Percentiles rank a stretch among this genome's conserved stretches.
phyloP scores from a whole-genome alignment of 1,139 yeast genomes.

The Sugiyamaella neomexicana region DNA sequence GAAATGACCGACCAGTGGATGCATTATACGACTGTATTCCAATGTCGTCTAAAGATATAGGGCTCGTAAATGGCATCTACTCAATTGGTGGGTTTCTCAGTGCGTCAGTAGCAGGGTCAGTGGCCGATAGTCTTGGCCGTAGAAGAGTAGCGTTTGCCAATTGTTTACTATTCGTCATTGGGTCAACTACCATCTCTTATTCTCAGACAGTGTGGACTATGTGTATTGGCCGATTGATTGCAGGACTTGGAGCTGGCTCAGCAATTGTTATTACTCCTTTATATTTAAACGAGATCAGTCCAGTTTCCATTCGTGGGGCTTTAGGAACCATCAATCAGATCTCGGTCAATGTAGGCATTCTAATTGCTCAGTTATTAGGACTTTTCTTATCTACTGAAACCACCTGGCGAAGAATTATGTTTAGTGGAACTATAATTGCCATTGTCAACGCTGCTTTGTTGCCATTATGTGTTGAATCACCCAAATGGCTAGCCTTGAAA shows the following conservation, averaged over 20 bases:
- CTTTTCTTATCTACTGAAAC: constrained; percentile 61
- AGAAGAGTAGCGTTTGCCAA: constrained; percentile 57
- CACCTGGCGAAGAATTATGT: constrained; percentile 71
- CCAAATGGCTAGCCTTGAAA: constrained; percentile 65
- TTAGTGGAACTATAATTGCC: constrained; percentile 60
- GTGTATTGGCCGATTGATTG: constrained; percentile 68
- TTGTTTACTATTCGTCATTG: constrained; percentile 58
- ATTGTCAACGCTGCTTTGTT: constrained; percentile 49
- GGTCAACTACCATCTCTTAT: constrained; percentile 62
- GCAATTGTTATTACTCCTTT: constrained; percentile 84
- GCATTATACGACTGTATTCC: constrained; percentile 54
- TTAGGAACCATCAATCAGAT: constrained; percentile 89
- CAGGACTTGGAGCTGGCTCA: constrained; percentile 86
- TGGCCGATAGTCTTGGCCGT: constrained; percentile 73
- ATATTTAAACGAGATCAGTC: constrained; percentile 77
- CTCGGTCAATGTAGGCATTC: constrained; percentile 78
- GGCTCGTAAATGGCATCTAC: constrained; percentile 79
- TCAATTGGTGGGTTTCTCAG: constrained; percentile 86
- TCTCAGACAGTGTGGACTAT: constrained; percentile 50
- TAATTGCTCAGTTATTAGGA: constrained; percentile 74
- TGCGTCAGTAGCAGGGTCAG: constrained; percentile 65
- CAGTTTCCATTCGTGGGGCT: constrained; percentile 64
- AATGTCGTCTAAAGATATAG: constrained; percentile 64
- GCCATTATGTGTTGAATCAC: constrained; percentile 67
- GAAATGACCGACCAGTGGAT: constrained; percentile 26